Evolutionary conservation across 176 grass and related monocot species (phyloP), one percentile per base, ranked within the genome.

Genomic region (Eragrostis nindensis): DNA sequence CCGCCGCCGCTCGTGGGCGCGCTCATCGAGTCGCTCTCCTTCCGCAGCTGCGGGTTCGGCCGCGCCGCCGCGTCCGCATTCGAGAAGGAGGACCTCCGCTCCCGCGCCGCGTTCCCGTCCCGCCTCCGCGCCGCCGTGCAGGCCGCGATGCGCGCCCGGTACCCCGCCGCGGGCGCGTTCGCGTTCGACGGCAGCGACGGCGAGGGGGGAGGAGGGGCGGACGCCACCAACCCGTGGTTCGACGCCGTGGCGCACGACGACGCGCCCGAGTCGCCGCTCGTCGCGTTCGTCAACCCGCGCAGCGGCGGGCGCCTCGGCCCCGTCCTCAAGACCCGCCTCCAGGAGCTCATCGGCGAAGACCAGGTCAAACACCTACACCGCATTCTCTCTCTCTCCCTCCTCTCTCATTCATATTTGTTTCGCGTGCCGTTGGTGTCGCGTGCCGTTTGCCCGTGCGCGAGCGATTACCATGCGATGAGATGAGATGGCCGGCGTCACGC

Each of bases 241-340:
- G 90, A 79, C 6, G 47, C 13, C 47, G 67, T 42, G 2, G 81
- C 43, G 2, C 41, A 53, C 61, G 88, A 94, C 17, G 92, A 95
- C 81, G 82, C 83, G 11, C 83, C 90, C 18, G 90, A 95, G 80
- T 80, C 81, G 30, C 95, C 95, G 16, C 77, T 98, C 26, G 56
- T 98, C 43, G 92, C 91, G 2, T 95, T 98, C 77, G 84, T 98
- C 59, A 98, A 98, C 83, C 94, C 90, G 59, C 90, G 87, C 25
- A 98, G 95, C 42, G 95, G 95, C n/a, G 92, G 90, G 1, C 92
- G 90, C 39, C 88, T 91, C 47, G 96, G 96, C 6, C 86, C 90
- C 36, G 77, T 98, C 87, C 85, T 98, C 68, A 98, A 95, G 78
- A 66, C 87, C 69, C 87, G 92, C 77, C 85, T 95, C 59, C 86